Evolutionary conservation across 306 rosid species (phyloP).

Genomic region (Citrullus amarus): DNA sequence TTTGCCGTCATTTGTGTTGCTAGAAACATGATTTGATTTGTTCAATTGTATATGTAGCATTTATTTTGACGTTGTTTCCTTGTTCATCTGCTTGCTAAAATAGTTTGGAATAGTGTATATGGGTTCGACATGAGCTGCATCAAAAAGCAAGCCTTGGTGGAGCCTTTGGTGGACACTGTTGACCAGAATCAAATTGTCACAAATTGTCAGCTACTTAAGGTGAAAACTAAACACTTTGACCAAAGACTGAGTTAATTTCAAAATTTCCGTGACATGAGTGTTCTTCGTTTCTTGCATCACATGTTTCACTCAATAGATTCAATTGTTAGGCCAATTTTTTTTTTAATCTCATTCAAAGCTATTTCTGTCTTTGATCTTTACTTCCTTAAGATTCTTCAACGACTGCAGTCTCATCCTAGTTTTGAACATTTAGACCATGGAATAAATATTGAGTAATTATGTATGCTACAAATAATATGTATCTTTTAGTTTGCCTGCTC

Average conservation of each 20-base stretch:
- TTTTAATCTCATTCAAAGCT: neutral
- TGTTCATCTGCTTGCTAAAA: neutral
- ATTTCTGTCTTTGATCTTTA: neutral
- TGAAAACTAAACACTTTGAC: slow-evolving; percentile 10
- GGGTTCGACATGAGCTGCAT: slow-evolving; percentile 99
- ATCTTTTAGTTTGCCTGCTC: neutral
- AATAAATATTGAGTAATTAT: neutral
- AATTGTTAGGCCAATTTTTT: neutral
- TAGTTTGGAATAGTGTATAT: slow-evolving; percentile 93
- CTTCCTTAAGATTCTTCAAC: neutral
- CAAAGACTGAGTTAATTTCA: neutral
- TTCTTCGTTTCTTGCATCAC: neutral
- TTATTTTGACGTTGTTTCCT: neutral
- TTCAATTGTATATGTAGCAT: neutral
- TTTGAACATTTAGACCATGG: no score
- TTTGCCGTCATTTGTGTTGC: neutral
- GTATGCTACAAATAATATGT: neutral
- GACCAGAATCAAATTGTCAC: slow-evolving; percentile 94
- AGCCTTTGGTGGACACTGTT: slow-evolving; percentile 96
- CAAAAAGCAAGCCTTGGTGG: slow-evolving; percentile 89
- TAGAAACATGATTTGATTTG: neutral
- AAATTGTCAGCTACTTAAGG: slow-evolving; percentile 87
- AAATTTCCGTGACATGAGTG: neutral
- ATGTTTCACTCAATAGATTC: neutral
- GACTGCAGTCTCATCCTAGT: neutral